These are phyloP conservation scores for Ustilago shanxiensis DNA, from an alignment of 1,284 basidiomycete species.

Conservation along the genomic window DNA sequence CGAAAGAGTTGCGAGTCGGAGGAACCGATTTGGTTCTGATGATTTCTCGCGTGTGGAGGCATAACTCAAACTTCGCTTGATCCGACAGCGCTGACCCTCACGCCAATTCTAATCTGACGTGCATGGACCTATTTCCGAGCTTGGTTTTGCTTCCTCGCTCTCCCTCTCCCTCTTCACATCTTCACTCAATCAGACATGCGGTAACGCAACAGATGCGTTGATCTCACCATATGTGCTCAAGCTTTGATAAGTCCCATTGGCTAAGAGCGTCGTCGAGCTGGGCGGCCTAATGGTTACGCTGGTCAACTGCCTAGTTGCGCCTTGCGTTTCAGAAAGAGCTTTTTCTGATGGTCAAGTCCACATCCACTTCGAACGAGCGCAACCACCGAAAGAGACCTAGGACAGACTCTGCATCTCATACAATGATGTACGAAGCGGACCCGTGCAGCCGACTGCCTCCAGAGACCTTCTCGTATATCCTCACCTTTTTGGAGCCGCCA, in stretches of 20 bases:
- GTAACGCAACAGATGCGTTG: background rate
- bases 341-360: background rate
- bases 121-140: conserved; percentile 7
- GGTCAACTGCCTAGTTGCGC: background rate
- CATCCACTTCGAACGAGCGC: background rate
- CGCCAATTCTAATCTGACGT: background rate
- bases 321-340: background rate
- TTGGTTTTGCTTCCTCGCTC: background rate
- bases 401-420: background rate
- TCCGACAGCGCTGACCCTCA: too few species aligned
- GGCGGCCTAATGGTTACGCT: too few species aligned
- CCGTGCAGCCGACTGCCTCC: conserved; percentile 31
- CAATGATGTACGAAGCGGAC: conserved; percentile 13
- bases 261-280: background rate
- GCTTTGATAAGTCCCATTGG: background rate
- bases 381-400: conserved; percentile 21
- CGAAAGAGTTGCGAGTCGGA: background rate
- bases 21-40: background rate
- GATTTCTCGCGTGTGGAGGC: conserved; percentile 14
- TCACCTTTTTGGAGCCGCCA: conserved; percentile 42
- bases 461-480: conserved; percentile 39
- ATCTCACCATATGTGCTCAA: background rate
- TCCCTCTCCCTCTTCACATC: background rate
- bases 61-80: too few species aligned
- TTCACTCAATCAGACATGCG: background rate